Base-by-base conservation (phyloP, 2,329 filamentous ascomycete genomes). In the Cyphellophora attinorum region DNA sequence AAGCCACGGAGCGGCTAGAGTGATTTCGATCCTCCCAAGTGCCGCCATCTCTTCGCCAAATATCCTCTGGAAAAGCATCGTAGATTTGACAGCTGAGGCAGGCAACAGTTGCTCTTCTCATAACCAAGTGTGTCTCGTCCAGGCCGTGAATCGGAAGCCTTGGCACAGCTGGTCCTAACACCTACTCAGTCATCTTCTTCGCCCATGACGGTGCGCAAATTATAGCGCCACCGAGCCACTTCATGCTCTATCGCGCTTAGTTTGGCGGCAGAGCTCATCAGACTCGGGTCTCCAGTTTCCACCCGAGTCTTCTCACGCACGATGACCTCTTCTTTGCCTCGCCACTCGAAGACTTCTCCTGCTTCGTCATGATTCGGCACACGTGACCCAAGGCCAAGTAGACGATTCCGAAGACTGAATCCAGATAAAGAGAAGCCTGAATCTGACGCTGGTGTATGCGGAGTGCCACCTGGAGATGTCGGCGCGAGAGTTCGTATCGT, bases 301-400 rank as follows among this genome's bases (percentile, higher is more conserved):
- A 95, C 80, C 27, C 82, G 72, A 4, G 94, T 74, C 62, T 95
- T 95, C 56, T 95, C 89, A 47, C 80, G 77, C 29, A 96, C 89
- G 44, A 76, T 80, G 3, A 95, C 86, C 41, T 91, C 77, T 37
- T 76, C 70, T 4, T 74, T 72, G 11, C 63, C 65, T 21, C 38
- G 40, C 59, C 72, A 95, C 3, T 64, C 66, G 56, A 93, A 95
- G 0, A 82, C 64, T 23, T 77, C 72, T 40, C 89, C 81, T 44
- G 79, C 77, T 59, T 96, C 89, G 57, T 88, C 82, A 55, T 88
- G 82, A 46, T 79, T 76, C 2, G 79, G 66, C 12, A 76, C 67
- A 33, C 53, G 55, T 29, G 52, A 49, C 19, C 35, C 45, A 4
- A 53, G 39, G 2, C 64, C 65, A 37, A 67, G 63, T 8, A 80